A percentile compares a stretch with the other conserved stretches of the same genome.
These are phyloP conservation scores for Aspergillus asperescens DNA, from an alignment of 495 filamentous ascomycete species.

Conservation along the genomic window DNA sequence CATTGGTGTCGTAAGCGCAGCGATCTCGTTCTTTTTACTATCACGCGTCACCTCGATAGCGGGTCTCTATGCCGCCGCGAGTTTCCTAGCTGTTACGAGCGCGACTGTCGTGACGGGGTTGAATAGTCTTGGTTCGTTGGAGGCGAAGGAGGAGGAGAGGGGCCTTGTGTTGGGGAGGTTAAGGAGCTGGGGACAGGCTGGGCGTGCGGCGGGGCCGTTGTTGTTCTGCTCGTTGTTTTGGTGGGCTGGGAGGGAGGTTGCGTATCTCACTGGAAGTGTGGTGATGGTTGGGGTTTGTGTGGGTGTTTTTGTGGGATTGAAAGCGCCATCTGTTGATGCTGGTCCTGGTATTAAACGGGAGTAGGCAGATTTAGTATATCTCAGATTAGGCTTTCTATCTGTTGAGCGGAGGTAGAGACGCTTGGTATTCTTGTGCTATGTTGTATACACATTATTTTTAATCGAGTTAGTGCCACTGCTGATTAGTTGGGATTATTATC, in stretches of 20 bases:
- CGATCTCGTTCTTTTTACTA: constrained; percentile 74
- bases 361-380: no score
- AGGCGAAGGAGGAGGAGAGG: constrained; percentile 72
- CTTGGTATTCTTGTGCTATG: neutral
- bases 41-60: constrained; percentile 57
- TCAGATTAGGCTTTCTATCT: no score
- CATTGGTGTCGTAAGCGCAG: constrained; percentile 70
- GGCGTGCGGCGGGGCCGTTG: constrained; percentile 77
- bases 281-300: constrained; percentile 70
- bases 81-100: constrained; percentile 77
- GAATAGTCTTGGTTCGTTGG: constrained; percentile 86
- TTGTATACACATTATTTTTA: neutral
- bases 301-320: constrained; percentile 65
- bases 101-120: constrained; percentile 92
- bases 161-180: constrained; percentile 82
- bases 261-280: constrained; percentile 72
- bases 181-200: constrained; percentile 81
- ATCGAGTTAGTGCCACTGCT: neutral
- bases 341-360: constrained; percentile 6
- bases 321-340: constrained; percentile 27
- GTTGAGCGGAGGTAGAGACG: no score
- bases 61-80: constrained; percentile 74
- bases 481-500: neutral
- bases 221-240: constrained; percentile 96
- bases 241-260: constrained; percentile 89